phyloP scores from a whole-genome alignment of 495 filamentous ascomycete species.

The Margaritispora aquatica region DNA sequence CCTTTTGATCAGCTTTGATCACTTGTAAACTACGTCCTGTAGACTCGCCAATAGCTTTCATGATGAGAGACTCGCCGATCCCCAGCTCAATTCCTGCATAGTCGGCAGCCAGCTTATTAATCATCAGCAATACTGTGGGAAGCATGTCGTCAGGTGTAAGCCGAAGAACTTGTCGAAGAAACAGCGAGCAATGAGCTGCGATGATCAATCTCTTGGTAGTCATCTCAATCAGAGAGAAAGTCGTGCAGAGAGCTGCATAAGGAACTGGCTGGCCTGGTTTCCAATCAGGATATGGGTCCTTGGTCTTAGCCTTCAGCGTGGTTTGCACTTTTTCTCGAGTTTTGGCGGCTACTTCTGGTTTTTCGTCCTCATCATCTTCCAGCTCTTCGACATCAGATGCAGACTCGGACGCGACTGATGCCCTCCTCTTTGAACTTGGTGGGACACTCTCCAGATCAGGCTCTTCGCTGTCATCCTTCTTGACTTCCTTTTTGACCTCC shows the following conservation, averaged over 20 bases:
- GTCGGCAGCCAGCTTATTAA: constrained; percentile 94
- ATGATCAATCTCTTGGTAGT: constrained; percentile 88
- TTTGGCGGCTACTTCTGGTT: constrained; percentile 68
- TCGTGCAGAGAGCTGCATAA: constrained; percentile 90
- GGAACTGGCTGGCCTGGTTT: constrained; percentile 80
- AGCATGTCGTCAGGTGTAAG: constrained; percentile 86
- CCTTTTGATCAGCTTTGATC: constrained; percentile 90
- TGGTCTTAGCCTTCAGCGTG: constrained; percentile 53
- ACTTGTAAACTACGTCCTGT: constrained; percentile 81
- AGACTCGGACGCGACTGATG: constrained; percentile 30
- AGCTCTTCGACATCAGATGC: constrained; percentile 27
- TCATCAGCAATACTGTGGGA: constrained; percentile 87
- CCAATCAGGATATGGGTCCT: constrained; percentile 94
- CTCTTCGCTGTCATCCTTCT: constrained; percentile 30
- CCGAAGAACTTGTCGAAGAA: constrained; percentile 86
- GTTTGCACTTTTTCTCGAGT: constrained; percentile 79
- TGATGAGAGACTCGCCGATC: constrained; percentile 94
- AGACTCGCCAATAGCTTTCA: constrained; percentile 95
- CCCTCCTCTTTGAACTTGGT: constrained; percentile 21
- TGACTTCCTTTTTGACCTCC: constrained; percentile 23
- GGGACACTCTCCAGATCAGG: constrained; percentile 26
- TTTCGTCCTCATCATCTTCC: constrained; percentile 58
- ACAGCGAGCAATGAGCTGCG: constrained; percentile 78
- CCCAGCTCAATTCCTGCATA: constrained; percentile 94
- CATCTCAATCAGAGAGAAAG: constrained; percentile 88